These are phyloP conservation scores for Lagerstroemia speciosa DNA, from an alignment of 345 rosid species.

Conservation along the genomic window DNA sequence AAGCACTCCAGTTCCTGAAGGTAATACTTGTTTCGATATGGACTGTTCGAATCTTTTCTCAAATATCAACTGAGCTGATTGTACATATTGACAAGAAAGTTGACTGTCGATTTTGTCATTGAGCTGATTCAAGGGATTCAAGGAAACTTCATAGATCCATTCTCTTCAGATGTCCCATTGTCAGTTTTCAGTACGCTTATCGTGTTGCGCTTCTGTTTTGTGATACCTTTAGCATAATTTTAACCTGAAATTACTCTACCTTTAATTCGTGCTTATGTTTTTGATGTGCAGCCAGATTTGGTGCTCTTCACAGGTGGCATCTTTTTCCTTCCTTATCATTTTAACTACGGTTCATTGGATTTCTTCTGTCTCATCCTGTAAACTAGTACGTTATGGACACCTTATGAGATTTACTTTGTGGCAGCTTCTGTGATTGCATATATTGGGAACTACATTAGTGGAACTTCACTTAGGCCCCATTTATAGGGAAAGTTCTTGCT, in stretches of 20 bases:
- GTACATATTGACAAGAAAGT: background rate
- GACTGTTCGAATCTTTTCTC: too few relatives aligned
- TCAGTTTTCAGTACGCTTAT: background rate
- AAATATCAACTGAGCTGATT: background rate
- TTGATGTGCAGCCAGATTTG: slow-evolving; percentile 69
- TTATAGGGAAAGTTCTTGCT: background rate
- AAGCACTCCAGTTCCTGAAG: slow-evolving; percentile 61
- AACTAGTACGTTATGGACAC: background rate
- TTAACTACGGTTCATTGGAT: slow-evolving; percentile 5
- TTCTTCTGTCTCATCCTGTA: slow-evolving; percentile 3
- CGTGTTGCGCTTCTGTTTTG: background rate
- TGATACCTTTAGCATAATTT: background rate
- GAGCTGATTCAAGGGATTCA: too few relatives aligned
- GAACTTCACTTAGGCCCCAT: background rate
- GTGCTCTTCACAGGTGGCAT: slow-evolving; percentile 84
- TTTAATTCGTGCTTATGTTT: slow-evolving; percentile 15
- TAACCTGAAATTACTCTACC: background rate
- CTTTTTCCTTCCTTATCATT: slow-evolving; percentile 16
- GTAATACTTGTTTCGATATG: slow-evolving; percentile 17
- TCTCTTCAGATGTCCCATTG: background rate
- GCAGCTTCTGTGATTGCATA: background rate
- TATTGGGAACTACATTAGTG: background rate
- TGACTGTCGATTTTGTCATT: background rate
- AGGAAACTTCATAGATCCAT: background rate
- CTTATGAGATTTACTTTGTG: background rate